Evolutionary conservation across 805 yeast genomes (phyloP), one percentile per base, ranked within the genome.

Genomic region (Kurtzmaniella cleridarum): DNA sequence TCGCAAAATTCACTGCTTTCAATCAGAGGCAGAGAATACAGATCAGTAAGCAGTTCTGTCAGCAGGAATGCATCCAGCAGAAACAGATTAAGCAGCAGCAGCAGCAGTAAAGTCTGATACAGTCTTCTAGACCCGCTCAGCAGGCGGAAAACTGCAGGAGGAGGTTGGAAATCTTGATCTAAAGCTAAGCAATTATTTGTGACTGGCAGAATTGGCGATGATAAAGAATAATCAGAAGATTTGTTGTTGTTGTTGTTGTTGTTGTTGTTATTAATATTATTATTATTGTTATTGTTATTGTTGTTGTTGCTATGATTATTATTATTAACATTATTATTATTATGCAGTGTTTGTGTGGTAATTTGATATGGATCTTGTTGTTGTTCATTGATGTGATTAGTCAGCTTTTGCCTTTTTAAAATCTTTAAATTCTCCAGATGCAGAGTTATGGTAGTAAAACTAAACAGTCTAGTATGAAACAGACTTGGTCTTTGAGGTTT

Each of bases 351-450:
- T 29, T 23, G 33, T 9, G 20, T 13, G 8, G 20, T 13, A 20
- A 28, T 20, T n/a, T 16, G 3, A n/a, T 5, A 13, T 12, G 23
- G 16, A 29, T 29, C 16, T 13, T 29, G 13, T 17, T 27, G 32
- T 30, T 17, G 34, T 14, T 23, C n/a, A 33, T 38, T 37, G 24
- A 38, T 39, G 37, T 40, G 46, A 28, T 38, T 16, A 28, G 30
- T 46, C 18, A 59, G 55, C 40, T 50, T 51, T 39, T 62, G 67
- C 30, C 68, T 47, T 45, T 64, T 64, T 33, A 61, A 45, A 12
- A 61, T 49, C 45, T 62, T 63, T 29, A 53, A 52, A 32, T 48
- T 54, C 31, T 55, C 54, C 5, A 51, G 40, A 35, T 55, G 60
- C 33, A 53, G 48, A 6, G 62, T 57, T 27, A 53, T 52, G 12